Evolutionary conservation across 495 filamentous ascomycete genomes (phyloP).

Genomic region (Aspergillus conjunctus): DNA sequence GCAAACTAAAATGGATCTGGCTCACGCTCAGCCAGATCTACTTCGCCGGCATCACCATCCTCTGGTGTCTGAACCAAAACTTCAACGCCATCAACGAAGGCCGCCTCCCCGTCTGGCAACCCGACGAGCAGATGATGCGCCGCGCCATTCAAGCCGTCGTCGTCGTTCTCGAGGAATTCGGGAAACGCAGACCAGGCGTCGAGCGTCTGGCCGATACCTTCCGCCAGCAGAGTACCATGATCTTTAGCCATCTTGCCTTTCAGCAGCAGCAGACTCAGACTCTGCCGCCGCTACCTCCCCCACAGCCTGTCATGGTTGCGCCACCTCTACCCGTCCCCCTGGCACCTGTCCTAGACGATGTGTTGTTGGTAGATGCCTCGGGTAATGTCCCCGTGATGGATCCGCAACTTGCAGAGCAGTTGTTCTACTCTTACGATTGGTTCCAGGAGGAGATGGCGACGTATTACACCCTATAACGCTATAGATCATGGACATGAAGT

Average conservation of each 20-base stretch:
- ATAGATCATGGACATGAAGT: neutral
- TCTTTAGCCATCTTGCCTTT: slow-evolving; percentile 50
- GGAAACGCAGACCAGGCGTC: slow-evolving; percentile 50
- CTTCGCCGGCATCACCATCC: slow-evolving; percentile 52
- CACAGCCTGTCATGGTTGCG: slow-evolving; percentile 18
- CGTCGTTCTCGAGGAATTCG: slow-evolving; percentile 53
- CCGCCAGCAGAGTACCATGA: slow-evolving; percentile 47
- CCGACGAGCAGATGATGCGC: slow-evolving; percentile 51
- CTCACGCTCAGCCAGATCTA: slow-evolving; percentile 56
- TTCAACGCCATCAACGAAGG: slow-evolving; percentile 47
- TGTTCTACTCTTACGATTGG: slow-evolving; percentile 49
- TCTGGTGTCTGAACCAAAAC: slow-evolving; percentile 53
- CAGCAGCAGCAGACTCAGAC: slow-evolving; percentile 29
- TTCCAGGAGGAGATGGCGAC: slow-evolving; percentile 50
- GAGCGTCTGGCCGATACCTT: slow-evolving; percentile 50
- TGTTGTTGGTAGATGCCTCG: slow-evolving; percentile 41
- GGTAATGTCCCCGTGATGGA: slow-evolving; percentile 42
- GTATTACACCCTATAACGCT: slow-evolving; percentile 44
- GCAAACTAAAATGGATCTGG: slow-evolving; percentile 59
- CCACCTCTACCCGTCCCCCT: slow-evolving; percentile 41
- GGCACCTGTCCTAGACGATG: slow-evolving; percentile 47
- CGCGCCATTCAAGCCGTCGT: slow-evolving; percentile 49
- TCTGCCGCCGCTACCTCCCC: slow-evolving; percentile 28
- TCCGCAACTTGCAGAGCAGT: slow-evolving; percentile 45
- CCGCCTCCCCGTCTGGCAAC: slow-evolving; percentile 41